A percentile compares a stretch with the other conserved stretches of the same genome.
Evolutionary conservation across 2,329 filamentous ascomycete species (phyloP).

Genomic region (Thelonectria rubi): DNA sequence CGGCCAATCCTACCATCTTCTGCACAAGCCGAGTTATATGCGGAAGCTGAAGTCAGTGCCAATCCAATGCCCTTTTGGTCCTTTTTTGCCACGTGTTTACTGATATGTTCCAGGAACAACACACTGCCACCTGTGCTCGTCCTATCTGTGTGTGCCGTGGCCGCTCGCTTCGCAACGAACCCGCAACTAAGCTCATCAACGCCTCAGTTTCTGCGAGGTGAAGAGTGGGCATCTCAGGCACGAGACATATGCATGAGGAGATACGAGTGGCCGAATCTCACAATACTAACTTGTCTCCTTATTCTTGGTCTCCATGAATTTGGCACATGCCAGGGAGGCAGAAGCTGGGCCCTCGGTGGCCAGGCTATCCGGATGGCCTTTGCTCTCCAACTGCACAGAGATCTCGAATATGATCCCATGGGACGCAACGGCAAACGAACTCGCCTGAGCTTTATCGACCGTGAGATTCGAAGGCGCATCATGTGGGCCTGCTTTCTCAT

Average conservation of each 20-base stretch:
- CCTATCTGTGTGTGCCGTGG: conserved; percentile 92
- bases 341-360: conserved; percentile 95
- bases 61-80: not conserved
- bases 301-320: conserved; percentile 94
- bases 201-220: conserved; percentile 82
- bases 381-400: conserved; percentile 90
- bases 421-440: conserved; percentile 68
- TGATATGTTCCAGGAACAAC: conserved; percentile 45
- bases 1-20: conserved; percentile 90
- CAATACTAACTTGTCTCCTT: conserved; percentile 89
- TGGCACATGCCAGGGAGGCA: conserved; percentile 93
- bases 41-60: conserved; percentile 74
- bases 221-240: conserved; percentile 90
- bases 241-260: conserved; percentile 85
- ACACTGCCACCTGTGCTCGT: conserved; percentile 89
- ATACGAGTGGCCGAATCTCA: conserved; percentile 96
- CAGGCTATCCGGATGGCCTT: conserved; percentile 98
- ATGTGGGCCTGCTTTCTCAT: conserved; percentile 99
- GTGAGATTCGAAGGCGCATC: conserved; percentile 88
- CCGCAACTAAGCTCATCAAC: conserved; percentile 79
- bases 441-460: conserved; percentile 86
- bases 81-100: conserved; percentile 1
- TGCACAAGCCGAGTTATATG: conserved; percentile 98
- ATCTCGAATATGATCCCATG: conserved; percentile 83
- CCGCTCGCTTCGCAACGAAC: conserved; percentile 93